phyloP scores from a whole-genome alignment of 768 basidiomycete species.

The Hericium erinaceus region DNA sequence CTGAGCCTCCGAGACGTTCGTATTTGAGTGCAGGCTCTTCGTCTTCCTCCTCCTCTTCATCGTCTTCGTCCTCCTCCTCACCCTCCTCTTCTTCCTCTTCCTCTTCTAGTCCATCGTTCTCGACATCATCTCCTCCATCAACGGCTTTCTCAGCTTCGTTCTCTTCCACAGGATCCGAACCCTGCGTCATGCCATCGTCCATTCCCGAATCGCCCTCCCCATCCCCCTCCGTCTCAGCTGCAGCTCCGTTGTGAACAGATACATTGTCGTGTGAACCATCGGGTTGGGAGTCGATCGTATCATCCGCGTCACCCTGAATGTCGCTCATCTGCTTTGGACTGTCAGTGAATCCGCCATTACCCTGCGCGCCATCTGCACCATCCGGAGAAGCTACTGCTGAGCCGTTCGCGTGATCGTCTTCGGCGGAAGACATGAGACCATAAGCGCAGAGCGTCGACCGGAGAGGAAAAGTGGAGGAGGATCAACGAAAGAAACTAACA shows the following conservation, averaged over 20 bases:
- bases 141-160: neutral
- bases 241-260: neutral
- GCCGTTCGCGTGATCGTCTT: neutral
- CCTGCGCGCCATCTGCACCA: neutral
- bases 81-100: constrained; percentile 28
- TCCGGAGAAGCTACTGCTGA: too few species aligned
- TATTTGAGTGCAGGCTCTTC: constrained; percentile 93
- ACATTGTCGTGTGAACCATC: neutral
- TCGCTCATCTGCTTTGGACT: neutral
- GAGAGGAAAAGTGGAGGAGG: too few species aligned
- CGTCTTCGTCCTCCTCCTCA: constrained; percentile 42
- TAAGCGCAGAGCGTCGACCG: neutral
- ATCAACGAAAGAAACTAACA: too few species aligned
- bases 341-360: neutral
- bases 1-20: constrained; percentile 62
- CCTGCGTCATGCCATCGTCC: neutral
- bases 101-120: constrained; percentile 12
- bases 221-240: neutral
- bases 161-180: neutral
- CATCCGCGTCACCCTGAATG: neutral
- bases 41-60: constrained; percentile 66
- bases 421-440: neutral
- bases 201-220: neutral
- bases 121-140: neutral
- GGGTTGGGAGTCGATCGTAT: too few species aligned